phyloP scores from a whole-genome alignment of 805 yeast genomes.

The Myxozyma neotropica region DNA sequence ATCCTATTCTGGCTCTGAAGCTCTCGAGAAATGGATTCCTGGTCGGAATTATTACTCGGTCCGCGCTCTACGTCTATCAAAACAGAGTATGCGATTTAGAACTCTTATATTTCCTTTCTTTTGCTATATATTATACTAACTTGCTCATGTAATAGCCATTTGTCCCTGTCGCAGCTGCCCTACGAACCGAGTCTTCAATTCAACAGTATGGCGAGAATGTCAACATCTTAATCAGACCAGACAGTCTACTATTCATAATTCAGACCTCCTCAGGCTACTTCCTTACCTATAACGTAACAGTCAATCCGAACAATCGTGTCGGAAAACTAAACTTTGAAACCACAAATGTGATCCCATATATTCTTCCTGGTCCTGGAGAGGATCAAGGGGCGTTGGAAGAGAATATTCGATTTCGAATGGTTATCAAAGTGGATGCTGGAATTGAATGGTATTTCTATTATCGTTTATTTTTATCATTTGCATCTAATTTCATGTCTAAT shows the following conservation, averaged over 20 bases:
- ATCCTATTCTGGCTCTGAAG: slow-evolving; percentile 44
- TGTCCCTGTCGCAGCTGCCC: slow-evolving; percentile 53
- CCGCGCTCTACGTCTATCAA: slow-evolving; percentile 48
- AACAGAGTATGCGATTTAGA: slow-evolving; percentile 41
- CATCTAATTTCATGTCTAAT: slow-evolving; percentile 29
- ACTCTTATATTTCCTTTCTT: too few species aligned
- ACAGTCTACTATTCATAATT: slow-evolving; percentile 46
- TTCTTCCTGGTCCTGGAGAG: slow-evolving; percentile 47
- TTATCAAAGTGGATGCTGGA: slow-evolving; percentile 41
- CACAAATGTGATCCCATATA: slow-evolving; percentile 21
- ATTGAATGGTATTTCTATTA: slow-evolving; percentile 38
- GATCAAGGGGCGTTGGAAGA: slow-evolving; percentile 44
- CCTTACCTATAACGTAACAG: slow-evolving; percentile 29
- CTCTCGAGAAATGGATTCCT: slow-evolving; percentile 40
- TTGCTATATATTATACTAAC: too few species aligned
- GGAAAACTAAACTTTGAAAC: slow-evolving; percentile 19
- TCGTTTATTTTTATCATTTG: slow-evolving; percentile 10
- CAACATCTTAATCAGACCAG: slow-evolving; percentile 47
- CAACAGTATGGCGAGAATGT: slow-evolving; percentile 52
- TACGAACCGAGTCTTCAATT: slow-evolving; percentile 50
- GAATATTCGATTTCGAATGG: slow-evolving; percentile 37
- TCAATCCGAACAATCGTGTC: slow-evolving; percentile 14
- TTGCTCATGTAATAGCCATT: too few species aligned
- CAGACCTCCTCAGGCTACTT: slow-evolving; percentile 36
- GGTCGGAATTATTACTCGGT: slow-evolving; percentile 44